Evolutionary conservation across 768 basidiomycete genomes (phyloP).

Genomic region (Naganishia kalamii): DNA sequence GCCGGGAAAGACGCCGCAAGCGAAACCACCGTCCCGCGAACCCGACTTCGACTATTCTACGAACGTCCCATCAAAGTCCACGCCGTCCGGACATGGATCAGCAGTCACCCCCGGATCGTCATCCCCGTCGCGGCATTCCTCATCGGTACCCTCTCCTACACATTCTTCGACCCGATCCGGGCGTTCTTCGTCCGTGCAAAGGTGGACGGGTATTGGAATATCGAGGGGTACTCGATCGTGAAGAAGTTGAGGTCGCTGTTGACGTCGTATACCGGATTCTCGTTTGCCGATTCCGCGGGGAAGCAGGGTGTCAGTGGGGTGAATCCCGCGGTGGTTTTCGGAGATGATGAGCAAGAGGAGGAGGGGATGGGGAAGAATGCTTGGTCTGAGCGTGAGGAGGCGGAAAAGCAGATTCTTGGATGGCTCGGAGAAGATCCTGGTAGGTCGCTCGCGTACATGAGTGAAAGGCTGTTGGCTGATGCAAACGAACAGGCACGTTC

Average conservation of each 20-base stretch:
- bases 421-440: slow-evolving; percentile 76
- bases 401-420: slow-evolving; percentile 58
- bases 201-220: slow-evolving; percentile 74
- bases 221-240: slow-evolving; percentile 63
- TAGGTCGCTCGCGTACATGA: slow-evolving; percentile 42
- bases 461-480: background rate
- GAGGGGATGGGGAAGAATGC: slow-evolving; percentile 48
- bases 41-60: slow-evolving; percentile 42
- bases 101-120: slow-evolving; percentile 43
- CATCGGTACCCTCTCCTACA: slow-evolving; percentile 81
- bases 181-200: slow-evolving; percentile 74
- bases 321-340: background rate
- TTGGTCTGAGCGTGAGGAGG: slow-evolving; percentile 82
- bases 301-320: slow-evolving; percentile 1
- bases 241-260: slow-evolving; percentile 56
- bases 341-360: background rate
- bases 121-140: slow-evolving; percentile 63
- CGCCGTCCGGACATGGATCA: slow-evolving; percentile 45
- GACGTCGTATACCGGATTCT: slow-evolving; percentile 28
- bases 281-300: slow-evolving; percentile 15
- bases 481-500: slow-evolving; percentile 47
- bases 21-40: slow-evolving; percentile 29
- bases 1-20: slow-evolving; percentile 20
- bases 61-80: slow-evolving; percentile 44
- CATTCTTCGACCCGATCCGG: slow-evolving; percentile 87